phyloP scores from a whole-genome alignment of 1,284 basidiomycete species.

The Pseudozyma sp. region DNA sequence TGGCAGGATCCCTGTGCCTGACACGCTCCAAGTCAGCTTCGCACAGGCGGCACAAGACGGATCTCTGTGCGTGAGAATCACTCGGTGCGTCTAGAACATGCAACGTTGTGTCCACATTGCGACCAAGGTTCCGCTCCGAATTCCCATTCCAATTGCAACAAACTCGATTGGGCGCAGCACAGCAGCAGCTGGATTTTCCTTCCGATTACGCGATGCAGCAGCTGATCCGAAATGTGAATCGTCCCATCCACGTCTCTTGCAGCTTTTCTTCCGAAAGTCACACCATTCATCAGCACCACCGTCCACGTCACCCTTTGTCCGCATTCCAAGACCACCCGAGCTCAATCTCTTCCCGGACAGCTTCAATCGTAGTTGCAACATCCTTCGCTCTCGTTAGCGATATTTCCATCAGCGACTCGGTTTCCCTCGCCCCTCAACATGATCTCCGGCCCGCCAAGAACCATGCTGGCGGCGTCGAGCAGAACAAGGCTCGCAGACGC shows the following conservation, averaged over 20 bases:
- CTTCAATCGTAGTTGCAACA: background rate
- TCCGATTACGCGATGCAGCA: constrained; percentile 40
- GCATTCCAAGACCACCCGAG: no score
- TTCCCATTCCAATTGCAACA: constrained; percentile 11
- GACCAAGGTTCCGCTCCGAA: constrained; percentile 10
- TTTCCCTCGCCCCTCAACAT: background rate
- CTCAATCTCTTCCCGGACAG: background rate
- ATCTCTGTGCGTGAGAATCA: no score
- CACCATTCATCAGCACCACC: constrained; percentile 1
- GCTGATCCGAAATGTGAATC: constrained; percentile 13
- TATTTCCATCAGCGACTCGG: background rate
- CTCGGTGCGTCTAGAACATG: no score
- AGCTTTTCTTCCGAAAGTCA: constrained; percentile 5
- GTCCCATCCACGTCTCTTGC: background rate
- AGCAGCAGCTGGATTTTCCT: background rate
- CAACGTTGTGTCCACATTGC: background rate
- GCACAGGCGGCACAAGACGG: no score
- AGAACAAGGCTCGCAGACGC: constrained; percentile 14
- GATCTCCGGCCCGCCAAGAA: constrained; percentile 36
- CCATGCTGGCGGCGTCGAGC: constrained; percentile 21
- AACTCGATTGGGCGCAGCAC: constrained; percentile 10
- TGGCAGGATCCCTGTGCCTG: no score
- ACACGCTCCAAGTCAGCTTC: no score
- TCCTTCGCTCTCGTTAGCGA: background rate
- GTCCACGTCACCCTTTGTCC: background rate